A percentile compares a stretch with the other conserved stretches of the same genome.
phyloP scores from a whole-genome alignment of 352 stramenopile species.

The Saprolegnia parasitica region DNA sequence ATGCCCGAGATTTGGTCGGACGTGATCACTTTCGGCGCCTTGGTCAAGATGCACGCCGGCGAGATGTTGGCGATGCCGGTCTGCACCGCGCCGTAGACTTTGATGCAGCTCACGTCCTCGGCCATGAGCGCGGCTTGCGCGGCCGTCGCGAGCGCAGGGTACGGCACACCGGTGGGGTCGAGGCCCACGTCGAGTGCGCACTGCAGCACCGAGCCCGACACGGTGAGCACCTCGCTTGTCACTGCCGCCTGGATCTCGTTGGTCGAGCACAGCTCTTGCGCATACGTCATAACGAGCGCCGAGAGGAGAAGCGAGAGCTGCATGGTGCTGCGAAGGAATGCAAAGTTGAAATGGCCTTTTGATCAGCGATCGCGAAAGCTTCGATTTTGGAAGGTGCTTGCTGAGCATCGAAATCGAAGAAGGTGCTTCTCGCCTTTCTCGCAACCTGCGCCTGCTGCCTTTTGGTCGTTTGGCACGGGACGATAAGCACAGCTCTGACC shows the following conservation, averaged over 20 bases:
- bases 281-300: not conserved
- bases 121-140: not conserved
- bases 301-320: not conserved
- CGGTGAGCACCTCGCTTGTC: conserved; percentile 8
- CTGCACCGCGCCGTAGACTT: not conserved
- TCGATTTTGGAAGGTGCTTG: conserved; percentile 16
- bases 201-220: not conserved
- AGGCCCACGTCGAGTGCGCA: not conserved
- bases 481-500: too few relatives aligned
- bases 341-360: not conserved
- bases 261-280: not conserved
- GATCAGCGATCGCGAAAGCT: not conserved
- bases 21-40: not conserved
- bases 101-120: not conserved
- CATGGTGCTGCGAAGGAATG: not conserved
- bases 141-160: not conserved
- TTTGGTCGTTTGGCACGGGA: too few relatives aligned
- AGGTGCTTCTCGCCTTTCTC: too few relatives aligned
- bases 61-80: not conserved
- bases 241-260: not conserved
- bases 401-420: too few relatives aligned
- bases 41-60: not conserved
- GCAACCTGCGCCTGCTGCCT: too few relatives aligned
- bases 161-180: not conserved
- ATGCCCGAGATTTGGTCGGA: not conserved